Percentiles rank a stretch among this genome's conserved stretches.
Conservation (phyloP, 2,329 filamentous ascomycete genomes). For the Exophiala spinifera region DNA sequence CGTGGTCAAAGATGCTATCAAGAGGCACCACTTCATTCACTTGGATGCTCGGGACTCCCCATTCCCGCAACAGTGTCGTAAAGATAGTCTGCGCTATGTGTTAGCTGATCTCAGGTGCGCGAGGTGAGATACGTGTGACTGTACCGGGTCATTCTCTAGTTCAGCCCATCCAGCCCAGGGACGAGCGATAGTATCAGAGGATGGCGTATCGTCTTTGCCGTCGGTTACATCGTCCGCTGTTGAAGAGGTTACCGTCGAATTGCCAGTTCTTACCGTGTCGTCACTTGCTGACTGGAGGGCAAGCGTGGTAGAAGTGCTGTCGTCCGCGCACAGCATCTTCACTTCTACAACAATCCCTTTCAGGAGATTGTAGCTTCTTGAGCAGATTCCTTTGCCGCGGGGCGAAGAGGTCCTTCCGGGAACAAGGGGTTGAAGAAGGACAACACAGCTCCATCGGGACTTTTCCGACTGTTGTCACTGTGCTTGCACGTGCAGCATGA, state of each 20-base stretch:
- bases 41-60: conserved; percentile 70
- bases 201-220: conserved; percentile 1
- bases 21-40: conserved; percentile 74
- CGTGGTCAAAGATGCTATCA: conserved; percentile 45
- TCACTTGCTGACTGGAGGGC: neutral
- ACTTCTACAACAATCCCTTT: neutral
- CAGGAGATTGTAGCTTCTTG: neutral
- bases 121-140: neutral
- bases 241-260: conserved; percentile 5
- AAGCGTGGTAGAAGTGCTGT: neutral
- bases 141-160: conserved; percentile 82
- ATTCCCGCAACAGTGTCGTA: conserved; percentile 75
- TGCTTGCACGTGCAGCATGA: no score
- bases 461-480: neutral
- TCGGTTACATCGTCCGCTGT: conserved; percentile 4
- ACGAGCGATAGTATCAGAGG: neutral
- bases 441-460: neutral
- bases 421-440: neutral
- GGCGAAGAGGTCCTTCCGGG: neutral
- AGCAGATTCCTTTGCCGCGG: neutral
- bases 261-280: neutral
- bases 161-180: conserved; percentile 63
- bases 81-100: conserved; percentile 64
- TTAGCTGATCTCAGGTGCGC: neutral
- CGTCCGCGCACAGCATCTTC: neutral